Base-by-base conservation (phyloP, 257 asterid species). In the Capsicum chinense region DNA sequence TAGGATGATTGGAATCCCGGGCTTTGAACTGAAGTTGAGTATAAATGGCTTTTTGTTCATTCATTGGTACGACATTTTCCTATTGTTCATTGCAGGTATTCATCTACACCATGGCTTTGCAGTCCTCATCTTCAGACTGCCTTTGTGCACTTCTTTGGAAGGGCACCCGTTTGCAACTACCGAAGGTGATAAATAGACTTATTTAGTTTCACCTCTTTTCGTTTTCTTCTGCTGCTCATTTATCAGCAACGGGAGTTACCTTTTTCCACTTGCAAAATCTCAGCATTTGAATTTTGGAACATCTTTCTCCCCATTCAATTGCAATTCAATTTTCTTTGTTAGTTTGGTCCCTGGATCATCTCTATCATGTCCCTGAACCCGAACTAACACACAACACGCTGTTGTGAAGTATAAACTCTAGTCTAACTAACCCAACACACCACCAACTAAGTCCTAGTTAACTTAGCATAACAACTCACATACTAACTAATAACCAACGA, bases 101-200 rank as follows among this genome's bases (percentile, higher is more conserved):
- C 88, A 63, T 89, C 98, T 52, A 94, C 99, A 7, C 97, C 97
- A 56, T 95, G 98, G 99, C 88, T 93, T 58, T 92, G 94, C 83
- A 94, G 99, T 86, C 99, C 99, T 42, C 97, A 95, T 89, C 88
- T 95, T 54, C 99, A 95, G 95, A 93, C 97, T 58, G 83, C 83
- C 12, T 95, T 94, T 82, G 15, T 95, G 37, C 90, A 91, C 67
- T 94, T 86, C 83, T 91, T 92, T 17, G 99, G 98, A 52, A 94
- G 92, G 79, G 84, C 98, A 14, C 99, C 99, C 5, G 83, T 81
- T 71, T 89, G 89, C 84, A 87, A 85, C 48, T 93, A 95, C 86
- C 90, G 88, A 87, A 93, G 99, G 98, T 95, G 89, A 84, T 11
- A 47, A 79, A 83, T 64, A 84, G 14, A 6, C 62, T 74, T 21